A percentile compares a stretch with the other conserved stretches of the same genome.
Conservation (phyloP, 2,329 filamentous ascomycete species). For the Pseudofabraea citricarpa region DNA sequence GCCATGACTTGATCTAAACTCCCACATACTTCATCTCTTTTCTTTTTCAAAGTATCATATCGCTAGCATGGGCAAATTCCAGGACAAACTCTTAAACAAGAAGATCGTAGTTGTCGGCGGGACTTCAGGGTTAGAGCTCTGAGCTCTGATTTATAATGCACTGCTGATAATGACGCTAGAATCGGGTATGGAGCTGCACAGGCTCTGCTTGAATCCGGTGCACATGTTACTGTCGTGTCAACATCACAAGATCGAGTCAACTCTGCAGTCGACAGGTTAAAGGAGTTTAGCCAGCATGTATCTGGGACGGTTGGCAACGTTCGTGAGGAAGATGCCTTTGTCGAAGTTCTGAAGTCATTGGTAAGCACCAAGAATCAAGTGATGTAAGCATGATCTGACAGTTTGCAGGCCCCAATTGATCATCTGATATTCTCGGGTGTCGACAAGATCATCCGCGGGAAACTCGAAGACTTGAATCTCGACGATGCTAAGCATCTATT, state of each 20-base stretch:
- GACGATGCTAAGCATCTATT: constrained; percentile 31
- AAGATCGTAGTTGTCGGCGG: constrained; percentile 33
- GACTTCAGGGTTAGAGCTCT: constrained; percentile 28
- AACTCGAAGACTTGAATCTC: constrained; percentile 28
- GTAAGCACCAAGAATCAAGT: no score
- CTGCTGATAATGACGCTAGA: constrained; percentile 14
- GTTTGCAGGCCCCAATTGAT: constrained; percentile 26
- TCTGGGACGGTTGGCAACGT: constrained; percentile 30
- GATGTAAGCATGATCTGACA: background rate
- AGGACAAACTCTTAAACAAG: constrained; percentile 30
- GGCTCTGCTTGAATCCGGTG: constrained; percentile 31
- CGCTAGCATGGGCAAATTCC: background rate
- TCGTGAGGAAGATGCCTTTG: constrained; percentile 29
- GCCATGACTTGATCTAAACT: no score
- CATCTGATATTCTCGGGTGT: constrained; percentile 34
- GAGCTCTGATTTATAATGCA: background rate
- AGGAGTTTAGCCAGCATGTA: constrained; percentile 7
- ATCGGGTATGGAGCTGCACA: constrained; percentile 35
- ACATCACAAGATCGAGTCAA: constrained; percentile 28
- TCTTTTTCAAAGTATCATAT: background rate
- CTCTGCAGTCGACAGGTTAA: constrained; percentile 26
- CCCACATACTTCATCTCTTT: no score
- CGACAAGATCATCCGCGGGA: constrained; percentile 33
- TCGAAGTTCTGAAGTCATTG: constrained; percentile 24
- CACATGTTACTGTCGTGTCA: constrained; percentile 30